Percentiles rank a stretch among this genome's conserved stretches.
These are phyloP conservation scores for Penicillium odoratum DNA, from an alignment of 495 filamentous ascomycete genomes.

Conservation along the genomic window DNA sequence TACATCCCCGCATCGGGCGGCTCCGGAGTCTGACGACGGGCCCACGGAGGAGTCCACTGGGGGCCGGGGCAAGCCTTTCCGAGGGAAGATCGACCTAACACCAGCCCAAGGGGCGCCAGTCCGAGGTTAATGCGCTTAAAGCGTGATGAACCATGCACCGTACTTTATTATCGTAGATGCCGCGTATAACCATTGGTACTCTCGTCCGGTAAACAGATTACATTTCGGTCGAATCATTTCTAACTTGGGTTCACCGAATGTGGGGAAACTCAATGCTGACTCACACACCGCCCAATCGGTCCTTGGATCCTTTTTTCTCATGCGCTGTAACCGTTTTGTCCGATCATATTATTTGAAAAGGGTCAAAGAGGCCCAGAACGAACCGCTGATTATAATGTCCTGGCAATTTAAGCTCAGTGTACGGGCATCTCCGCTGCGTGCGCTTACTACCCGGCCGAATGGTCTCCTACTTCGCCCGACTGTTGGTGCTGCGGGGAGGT, in stretches of 20 bases:
- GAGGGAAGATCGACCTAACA: conserved; percentile 5
- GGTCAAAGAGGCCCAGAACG: not conserved
- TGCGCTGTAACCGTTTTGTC: not conserved
- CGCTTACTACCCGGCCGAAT: conserved; percentile 36
- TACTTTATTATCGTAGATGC: conserved; percentile 28
- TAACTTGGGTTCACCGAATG: conserved; percentile 6
- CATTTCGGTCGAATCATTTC: not conserved
- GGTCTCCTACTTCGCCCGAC: conserved; percentile 30
- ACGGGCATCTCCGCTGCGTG: conserved; percentile 39
- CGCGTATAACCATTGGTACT: not conserved
- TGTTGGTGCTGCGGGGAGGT: conserved; percentile 29
- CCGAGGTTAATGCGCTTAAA: conserved; percentile 3
- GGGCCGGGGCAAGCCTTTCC: conserved; percentile 2
- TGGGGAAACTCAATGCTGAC: conserved; percentile 1
- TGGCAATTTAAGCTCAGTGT: conserved; percentile 38
- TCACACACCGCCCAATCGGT: conserved; percentile 9
- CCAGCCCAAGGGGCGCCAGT: not conserved
- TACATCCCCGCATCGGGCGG: conserved; percentile 23
- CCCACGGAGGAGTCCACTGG: conserved; percentile 1
- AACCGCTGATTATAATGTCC: conserved; percentile 26
- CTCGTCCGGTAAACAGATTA: not conserved
- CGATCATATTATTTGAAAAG: not conserved
- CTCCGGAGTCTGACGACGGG: conserved; percentile 14
- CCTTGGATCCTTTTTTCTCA: conserved; percentile 3
- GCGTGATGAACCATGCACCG: not conserved